These are phyloP conservation scores for Colletotrichum sp. DNA, from an alignment of 2,329 filamentous ascomycete species.

Conservation along the genomic window DNA sequence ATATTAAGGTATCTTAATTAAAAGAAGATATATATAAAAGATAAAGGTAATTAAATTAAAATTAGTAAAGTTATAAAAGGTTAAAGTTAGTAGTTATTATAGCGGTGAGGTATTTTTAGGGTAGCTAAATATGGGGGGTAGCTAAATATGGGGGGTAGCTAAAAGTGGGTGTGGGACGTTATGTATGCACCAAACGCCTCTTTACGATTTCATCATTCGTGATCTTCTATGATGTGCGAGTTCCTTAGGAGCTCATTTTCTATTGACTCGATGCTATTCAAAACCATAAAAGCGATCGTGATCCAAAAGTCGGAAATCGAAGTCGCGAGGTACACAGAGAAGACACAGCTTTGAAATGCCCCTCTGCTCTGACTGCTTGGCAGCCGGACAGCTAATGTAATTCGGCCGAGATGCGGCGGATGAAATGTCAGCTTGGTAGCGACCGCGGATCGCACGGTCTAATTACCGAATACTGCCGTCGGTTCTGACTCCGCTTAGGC, in stretches of 20 bases:
- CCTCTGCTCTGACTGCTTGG: not conserved
- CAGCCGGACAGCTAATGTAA: not conserved
- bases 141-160: too few relatives aligned
- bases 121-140: too few relatives aligned
- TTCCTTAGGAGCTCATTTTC: not conserved
- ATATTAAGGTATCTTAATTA: too few relatives aligned
- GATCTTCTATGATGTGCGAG: not conserved
- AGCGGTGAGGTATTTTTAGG: too few relatives aligned
- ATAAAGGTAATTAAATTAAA: too few relatives aligned
- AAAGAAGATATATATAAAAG: too few relatives aligned
- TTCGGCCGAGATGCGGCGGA: not conserved
- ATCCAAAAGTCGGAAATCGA: not conserved
- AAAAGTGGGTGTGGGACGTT: too few relatives aligned
- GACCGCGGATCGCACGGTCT: not conserved
- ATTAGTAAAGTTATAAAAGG: too few relatives aligned
- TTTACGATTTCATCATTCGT: not conserved
- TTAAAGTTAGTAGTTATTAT: too few relatives aligned
- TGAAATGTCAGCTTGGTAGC: not conserved
- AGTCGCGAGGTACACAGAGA: not conserved
- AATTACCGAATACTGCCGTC: not conserved
- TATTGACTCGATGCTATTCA: not conserved
- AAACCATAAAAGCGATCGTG: not conserved
- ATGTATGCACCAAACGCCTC: accelerated
- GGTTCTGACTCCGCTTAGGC: not conserved
- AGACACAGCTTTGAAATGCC: not conserved